Percentiles rank a stretch among this genome's conserved stretches.
phyloP scores from a whole-genome alignment of 176 grass and related monocot genomes.

The Panicum miliaceum region DNA sequence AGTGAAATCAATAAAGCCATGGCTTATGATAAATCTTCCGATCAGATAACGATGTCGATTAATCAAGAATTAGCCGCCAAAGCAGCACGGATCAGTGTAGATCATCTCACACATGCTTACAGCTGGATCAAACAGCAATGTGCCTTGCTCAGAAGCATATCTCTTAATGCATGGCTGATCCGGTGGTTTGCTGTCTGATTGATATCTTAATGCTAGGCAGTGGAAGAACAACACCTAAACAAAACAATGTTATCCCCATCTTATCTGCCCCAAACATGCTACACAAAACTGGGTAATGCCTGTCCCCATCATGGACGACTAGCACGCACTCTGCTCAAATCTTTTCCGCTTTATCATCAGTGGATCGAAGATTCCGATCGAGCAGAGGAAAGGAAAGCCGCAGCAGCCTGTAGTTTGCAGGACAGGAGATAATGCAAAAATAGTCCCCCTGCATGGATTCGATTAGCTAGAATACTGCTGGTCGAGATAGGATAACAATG shows the following conservation, averaged over 20 bases:
- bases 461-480: slow-evolving; percentile 43
- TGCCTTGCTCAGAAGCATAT: background rate
- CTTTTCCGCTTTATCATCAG: slow-evolving; percentile 49
- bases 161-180: slow-evolving; percentile 37
- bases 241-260: slow-evolving; percentile 59
- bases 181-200: background rate
- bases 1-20: background rate
- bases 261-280: slow-evolving; percentile 55
- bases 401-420: slow-evolving; percentile 28
- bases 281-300: slow-evolving; percentile 43
- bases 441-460: slow-evolving; percentile 34
- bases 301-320: slow-evolving; percentile 47
- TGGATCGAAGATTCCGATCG: slow-evolving; percentile 55
- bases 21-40: slow-evolving; percentile 5
- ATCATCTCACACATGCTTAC: slow-evolving; percentile 12
- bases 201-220: slow-evolving; percentile 38
- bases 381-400: slow-evolving; percentile 37
- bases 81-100: slow-evolving; percentile 5
- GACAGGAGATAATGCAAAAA: slow-evolving; percentile 52
- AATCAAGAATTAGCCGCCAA: slow-evolving; percentile 9
- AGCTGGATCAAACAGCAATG: background rate
- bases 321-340: slow-evolving; percentile 47
- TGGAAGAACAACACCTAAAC: slow-evolving; percentile 39
- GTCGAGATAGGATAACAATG: slow-evolving; percentile 50
- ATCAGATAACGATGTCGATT: slow-evolving; percentile 30